These are phyloP conservation scores for Talaromyces sp. DNA, from an alignment of 2,329 filamentous ascomycete genomes.

Conservation along the genomic window DNA sequence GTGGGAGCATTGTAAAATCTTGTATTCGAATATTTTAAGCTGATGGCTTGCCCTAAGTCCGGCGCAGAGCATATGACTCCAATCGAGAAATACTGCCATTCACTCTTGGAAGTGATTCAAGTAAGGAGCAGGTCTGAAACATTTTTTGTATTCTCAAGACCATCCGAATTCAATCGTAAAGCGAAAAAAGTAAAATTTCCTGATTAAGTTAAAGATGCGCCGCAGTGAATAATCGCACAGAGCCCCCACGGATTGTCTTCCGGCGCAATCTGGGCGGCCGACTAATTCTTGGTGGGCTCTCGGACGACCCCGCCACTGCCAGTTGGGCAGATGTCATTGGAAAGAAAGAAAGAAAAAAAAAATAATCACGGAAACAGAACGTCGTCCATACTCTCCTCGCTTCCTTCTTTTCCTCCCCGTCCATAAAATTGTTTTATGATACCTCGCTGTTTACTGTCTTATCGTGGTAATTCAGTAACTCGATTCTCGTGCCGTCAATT, in stretches of 20 bases:
- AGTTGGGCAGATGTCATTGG: constrained; percentile 16
- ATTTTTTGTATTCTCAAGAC: neutral
- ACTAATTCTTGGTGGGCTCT: neutral
- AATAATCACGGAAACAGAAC: neutral
- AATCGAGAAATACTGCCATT: neutral
- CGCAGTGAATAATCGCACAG: neutral
- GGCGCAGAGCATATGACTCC: neutral
- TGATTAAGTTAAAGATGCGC: neutral
- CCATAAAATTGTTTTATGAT: constrained; percentile 10
- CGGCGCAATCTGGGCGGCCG: neutral
- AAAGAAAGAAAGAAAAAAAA: neutral
- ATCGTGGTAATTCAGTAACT: neutral
- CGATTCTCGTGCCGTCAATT: constrained; percentile 11
- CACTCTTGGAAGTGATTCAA: neutral
- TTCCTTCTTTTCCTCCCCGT: neutral
- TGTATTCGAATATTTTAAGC: neutral
- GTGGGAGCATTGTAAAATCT: neutral
- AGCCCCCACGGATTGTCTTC: neutral
- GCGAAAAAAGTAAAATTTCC: neutral
- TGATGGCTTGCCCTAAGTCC: neutral
- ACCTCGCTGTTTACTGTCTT: constrained; percentile 5
- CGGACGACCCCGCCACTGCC: constrained; percentile 12
- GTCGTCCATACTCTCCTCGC: neutral
- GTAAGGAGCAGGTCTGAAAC: too few relatives aligned
- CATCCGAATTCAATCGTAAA: neutral